phyloP scores from a whole-genome alignment of 2,329 filamentous ascomycete species.

The Trichophyton mentagrophytes region DNA sequence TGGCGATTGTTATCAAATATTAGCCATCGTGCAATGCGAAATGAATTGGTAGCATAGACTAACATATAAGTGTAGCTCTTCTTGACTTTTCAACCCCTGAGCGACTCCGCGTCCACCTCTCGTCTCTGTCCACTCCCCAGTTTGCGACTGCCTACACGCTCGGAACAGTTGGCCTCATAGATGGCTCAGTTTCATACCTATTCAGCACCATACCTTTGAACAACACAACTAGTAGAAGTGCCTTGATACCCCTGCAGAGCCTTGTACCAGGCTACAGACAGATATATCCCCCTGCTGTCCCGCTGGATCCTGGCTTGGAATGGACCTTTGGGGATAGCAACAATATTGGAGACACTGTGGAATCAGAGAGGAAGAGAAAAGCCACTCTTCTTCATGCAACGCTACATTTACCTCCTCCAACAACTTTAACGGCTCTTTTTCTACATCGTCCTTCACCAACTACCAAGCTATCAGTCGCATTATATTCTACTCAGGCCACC shows the following conservation, averaged over 20 bases:
- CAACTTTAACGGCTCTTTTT: constrained; percentile 74
- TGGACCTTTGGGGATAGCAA: not conserved
- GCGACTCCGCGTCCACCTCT: constrained; percentile 73
- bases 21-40: not conserved
- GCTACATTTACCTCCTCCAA: constrained; percentile 49
- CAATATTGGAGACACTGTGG: not conserved
- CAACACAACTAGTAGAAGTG: constrained; percentile 54
- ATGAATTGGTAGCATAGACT: not conserved
- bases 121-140: constrained; percentile 80
- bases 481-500: constrained; percentile 30
- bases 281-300: constrained; percentile 40
- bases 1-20: constrained; percentile 11
- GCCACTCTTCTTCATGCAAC: constrained; percentile 33
- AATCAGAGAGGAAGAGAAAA: constrained; percentile 18
- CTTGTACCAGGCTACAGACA: constrained; percentile 75
- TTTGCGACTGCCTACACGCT: constrained; percentile 92
- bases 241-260: constrained; percentile 60
- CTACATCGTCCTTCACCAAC: constrained; percentile 64
- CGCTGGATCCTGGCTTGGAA: constrained; percentile 14
- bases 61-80: constrained; percentile 44
- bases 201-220: constrained; percentile 75
- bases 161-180: constrained; percentile 77
- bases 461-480: constrained; percentile 63
- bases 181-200: constrained; percentile 93
- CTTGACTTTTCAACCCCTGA: constrained; percentile 79